Evolutionary conservation across 306 rosid species (phyloP), one percentile per base, ranked within the genome.

Genomic region (Vigna nakashimae): DNA sequence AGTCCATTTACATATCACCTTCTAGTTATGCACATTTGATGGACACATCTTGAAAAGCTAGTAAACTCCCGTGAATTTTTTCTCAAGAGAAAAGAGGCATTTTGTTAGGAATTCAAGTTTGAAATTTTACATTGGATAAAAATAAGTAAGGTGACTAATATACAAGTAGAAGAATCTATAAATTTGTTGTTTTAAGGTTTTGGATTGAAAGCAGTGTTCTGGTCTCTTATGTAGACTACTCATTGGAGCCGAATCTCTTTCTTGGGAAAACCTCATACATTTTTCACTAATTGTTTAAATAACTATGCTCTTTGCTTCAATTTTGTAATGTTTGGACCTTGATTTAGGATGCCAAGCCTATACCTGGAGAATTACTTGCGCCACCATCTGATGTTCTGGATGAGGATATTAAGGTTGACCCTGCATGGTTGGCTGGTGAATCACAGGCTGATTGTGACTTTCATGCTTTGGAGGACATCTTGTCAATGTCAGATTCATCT

Each of bases 381-480:
- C 82, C 77, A 67, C 77, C 82, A 57, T 58, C 78, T 20, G 73
- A 74, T 72, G 20, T 67, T 80, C 51, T 73, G 42, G 49, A 20
- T 48, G 83, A 82, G 68, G 80, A 78, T 45, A 69, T 76, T 53
- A 15, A 18, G 17, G 79, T 69, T 16, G 74, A 74, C 71, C 74
- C 82, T 20, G 66, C 72, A 77, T 93, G 91, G 84, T 43, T 91
- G 69, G 92, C 93, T 7, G 90, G 88, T 18, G 94, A 90, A 85
- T 89, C 96, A 81, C 96, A 91, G 64, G 86, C 78, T 69, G 62
- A 82, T 84, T 49, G 52, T 66, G 86, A 65, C 60, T 69, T 85
- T 24, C 70, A 71, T 78, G 71, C 65, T 57, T 69, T 84, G 55
- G 88, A 91, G 48, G 87, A 89, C 16, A 63, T 86, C 73, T 79